phyloP scores from a whole-genome alignment of 2,329 filamentous ascomycete species.

The Arthrinium phaeospermum region DNA sequence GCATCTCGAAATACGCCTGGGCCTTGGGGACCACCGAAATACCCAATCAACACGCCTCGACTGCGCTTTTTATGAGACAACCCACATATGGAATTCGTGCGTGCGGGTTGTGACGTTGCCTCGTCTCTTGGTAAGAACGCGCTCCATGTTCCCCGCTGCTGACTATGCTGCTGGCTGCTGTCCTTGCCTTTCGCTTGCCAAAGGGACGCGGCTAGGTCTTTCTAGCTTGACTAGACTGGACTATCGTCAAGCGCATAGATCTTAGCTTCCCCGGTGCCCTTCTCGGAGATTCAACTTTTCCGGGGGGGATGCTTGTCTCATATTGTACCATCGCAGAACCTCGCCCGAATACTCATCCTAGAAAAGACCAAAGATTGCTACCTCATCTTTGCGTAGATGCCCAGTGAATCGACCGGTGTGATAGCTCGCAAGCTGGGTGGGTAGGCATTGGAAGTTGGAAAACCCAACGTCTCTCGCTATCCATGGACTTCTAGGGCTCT shows the following conservation, averaged over 20 bases:
- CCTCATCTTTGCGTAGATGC: neutral
- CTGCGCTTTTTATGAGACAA: neutral
- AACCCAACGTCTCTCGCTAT: neutral
- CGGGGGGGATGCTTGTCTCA: neutral
- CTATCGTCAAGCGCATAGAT: neutral
- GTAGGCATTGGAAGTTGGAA: neutral
- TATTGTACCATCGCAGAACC: neutral
- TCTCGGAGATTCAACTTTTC: neutral
- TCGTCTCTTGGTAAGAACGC: neutral
- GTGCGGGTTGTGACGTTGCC: neutral
- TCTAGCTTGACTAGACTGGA: neutral
- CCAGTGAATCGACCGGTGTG: neutral
- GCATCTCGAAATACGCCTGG: neutral
- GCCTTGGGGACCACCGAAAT: neutral
- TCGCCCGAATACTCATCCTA: neutral
- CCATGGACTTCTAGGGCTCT: neutral
- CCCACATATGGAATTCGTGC: neutral
- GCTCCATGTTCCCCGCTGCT: neutral
- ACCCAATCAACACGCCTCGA: neutral
- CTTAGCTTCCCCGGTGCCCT: neutral
- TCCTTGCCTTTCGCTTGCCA: neutral
- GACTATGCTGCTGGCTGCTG: neutral
- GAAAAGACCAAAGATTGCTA: neutral
- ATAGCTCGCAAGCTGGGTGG: neutral
- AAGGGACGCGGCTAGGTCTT: neutral